Base-by-base conservation (phyloP, 2,329 filamentous ascomycete genomes). In the Colletotrichum destructivum region DNA sequence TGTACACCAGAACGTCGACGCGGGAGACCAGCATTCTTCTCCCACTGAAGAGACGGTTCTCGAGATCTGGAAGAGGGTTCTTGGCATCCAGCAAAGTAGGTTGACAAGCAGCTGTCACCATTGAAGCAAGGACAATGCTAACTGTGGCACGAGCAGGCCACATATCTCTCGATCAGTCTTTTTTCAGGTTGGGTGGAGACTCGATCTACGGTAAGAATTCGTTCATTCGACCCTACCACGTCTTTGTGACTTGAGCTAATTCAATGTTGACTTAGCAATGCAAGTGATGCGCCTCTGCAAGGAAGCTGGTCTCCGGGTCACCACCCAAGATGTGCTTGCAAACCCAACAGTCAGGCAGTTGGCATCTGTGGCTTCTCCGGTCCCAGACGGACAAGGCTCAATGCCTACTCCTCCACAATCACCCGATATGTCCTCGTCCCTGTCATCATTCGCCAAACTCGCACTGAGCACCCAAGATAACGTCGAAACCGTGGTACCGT, bases 141-240 rank as follows among this genome's bases (percentile, higher is more conserved):
- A 71, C 15, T 47, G n/a, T 35, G 1, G 2, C 35, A 4, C 0
- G 2, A 13, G 1, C 15, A 67, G 68, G 56, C 15, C 52, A 84
- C 2, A 87, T 90, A 26, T 82, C 85, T 0, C 78, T 86, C 0
- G 84, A 89, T 4, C 86, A 90, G 74, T 88, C 86, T 77, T 91
- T 91, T 79, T 90, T 91, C 82, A 82, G 84, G 4, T 82, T 90
- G 0, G 89, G 89, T 0, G 89, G 89, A n/a, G 88, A 90, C 78
- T 71, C 69, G 1, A 71, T 71, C 15, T 59, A 52, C n/a, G 69
- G 69, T 71, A 11, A 54, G 63, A 40, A 18, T 26, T 1, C 1
- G 7, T 12, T 9, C 8, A 21, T 35, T 18, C 8, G 8, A 35
- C 31, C 1, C 31, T 35, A 9, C 31, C 31, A 35, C 31, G 31